Evolutionary conservation across 257 asterid genomes (phyloP).

Genomic region (Solanum sparsipilum): DNA sequence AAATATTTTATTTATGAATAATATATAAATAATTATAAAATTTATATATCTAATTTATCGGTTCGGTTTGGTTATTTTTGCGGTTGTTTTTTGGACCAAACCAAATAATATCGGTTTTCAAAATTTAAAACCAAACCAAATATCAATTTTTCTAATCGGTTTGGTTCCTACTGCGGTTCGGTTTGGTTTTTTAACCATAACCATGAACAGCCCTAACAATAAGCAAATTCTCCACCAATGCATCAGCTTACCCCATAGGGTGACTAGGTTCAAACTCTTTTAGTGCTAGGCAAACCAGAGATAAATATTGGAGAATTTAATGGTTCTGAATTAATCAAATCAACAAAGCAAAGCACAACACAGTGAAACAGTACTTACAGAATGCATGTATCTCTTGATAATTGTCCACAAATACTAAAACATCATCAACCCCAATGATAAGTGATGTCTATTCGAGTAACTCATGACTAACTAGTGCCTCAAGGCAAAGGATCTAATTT

Average conservation of each 20-base stretch:
- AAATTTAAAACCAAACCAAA: no score
- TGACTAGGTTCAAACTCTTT: neutral
- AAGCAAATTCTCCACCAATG: neutral
- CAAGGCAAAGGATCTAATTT: neutral
- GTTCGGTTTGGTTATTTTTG: no score
- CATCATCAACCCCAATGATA: neutral
- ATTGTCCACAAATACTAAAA: neutral
- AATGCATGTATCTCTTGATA: neutral
- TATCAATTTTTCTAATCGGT: no score
- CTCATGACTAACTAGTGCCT: neutral
- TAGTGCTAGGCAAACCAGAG: neutral
- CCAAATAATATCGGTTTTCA: no score
- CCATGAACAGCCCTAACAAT: no score
- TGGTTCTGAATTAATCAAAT: neutral
- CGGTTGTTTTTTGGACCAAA: no score
- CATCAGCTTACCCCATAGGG: neutral
- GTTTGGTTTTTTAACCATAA: no score
- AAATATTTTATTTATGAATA: no score
- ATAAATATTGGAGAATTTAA: neutral
- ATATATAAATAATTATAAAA: no score
- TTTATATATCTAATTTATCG: no score
- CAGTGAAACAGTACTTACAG: neutral
- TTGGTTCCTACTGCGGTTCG: no score
- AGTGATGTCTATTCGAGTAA: neutral
- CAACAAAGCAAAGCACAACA: neutral